These are phyloP conservation scores for Saraca asoca DNA, from an alignment of 331 rosid species.

Conservation along the genomic window DNA sequence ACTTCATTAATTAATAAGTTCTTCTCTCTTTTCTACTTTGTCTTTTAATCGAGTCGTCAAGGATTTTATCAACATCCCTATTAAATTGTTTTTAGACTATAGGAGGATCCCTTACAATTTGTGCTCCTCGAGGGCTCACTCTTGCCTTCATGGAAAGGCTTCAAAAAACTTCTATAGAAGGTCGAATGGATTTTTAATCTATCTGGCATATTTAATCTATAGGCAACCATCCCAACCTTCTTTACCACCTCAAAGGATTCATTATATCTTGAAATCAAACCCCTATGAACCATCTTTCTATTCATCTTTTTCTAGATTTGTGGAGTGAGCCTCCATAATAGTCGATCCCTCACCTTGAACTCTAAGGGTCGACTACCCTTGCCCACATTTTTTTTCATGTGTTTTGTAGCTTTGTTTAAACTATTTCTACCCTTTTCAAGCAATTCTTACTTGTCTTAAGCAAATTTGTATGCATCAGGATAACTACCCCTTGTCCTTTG, in stretches of 20 bases:
- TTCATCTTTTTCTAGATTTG: conserved; percentile 6
- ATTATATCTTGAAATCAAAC: background rate
- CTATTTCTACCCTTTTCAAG: background rate
- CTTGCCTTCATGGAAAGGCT: background rate
- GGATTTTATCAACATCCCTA: background rate
- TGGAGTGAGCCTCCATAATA: background rate
- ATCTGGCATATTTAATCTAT: background rate
- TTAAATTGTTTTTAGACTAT: background rate
- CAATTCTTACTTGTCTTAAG: background rate
- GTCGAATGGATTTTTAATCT: background rate
- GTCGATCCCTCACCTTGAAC: background rate
- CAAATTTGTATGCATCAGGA: background rate
- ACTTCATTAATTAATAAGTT: background rate
- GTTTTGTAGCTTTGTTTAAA: background rate
- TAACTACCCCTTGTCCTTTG: background rate
- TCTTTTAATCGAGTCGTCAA: background rate
- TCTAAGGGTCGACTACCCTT: background rate
- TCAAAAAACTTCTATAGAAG: background rate
- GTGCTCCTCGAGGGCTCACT: background rate
- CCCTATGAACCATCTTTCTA: background rate
- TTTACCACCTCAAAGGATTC: background rate
- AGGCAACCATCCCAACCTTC: background rate
- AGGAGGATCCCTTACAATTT: background rate
- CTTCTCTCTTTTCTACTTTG: background rate
- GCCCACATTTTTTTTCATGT: conserved; percentile 12